Evolutionary conservation across 805 yeast genomes (phyloP).

Genomic region (Candida tallmaniae): DNA sequence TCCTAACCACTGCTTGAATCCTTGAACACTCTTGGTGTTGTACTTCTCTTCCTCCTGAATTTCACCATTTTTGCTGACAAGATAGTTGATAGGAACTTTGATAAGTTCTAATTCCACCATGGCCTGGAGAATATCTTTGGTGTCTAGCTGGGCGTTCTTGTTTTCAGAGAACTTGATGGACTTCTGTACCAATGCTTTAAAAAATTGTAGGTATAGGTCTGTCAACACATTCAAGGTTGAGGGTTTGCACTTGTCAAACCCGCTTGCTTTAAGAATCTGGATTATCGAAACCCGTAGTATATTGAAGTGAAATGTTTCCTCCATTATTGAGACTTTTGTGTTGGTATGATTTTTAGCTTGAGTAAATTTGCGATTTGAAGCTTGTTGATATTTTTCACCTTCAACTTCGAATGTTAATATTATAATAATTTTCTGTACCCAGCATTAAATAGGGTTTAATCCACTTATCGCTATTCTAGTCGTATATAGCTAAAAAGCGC

Average conservation of each 20-base stretch:
- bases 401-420: too few relatives aligned
- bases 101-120: slow-evolving; percentile 59
- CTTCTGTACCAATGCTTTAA: slow-evolving; percentile 50
- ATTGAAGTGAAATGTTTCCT: slow-evolving; percentile 34
- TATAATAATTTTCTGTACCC: too few relatives aligned
- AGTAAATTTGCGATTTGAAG: too few relatives aligned
- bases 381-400: too few relatives aligned
- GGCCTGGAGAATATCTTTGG: slow-evolving; percentile 72
- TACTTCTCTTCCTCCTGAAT: slow-evolving; percentile 11
- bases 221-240: slow-evolving; percentile 70
- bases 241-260: slow-evolving; percentile 77
- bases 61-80: slow-evolving; percentile 9
- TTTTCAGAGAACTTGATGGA: slow-evolving; percentile 46
- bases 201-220: slow-evolving; percentile 65
- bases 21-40: slow-evolving; percentile 34
- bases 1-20: slow-evolving; percentile 34
- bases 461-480: too few relatives aligned
- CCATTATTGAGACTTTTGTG: too few relatives aligned
- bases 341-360: too few relatives aligned
- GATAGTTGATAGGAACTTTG: slow-evolving; percentile 37
- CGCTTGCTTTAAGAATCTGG: slow-evolving; percentile 69
- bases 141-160: slow-evolving; percentile 38
- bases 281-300: slow-evolving; percentile 38
- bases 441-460: too few relatives aligned
- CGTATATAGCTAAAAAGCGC: too few relatives aligned